A percentile compares a stretch with the other conserved stretches of the same genome.
Evolutionary conservation across 2,329 filamentous ascomycete genomes (phyloP).

Genomic region (Orbilia javanica): DNA sequence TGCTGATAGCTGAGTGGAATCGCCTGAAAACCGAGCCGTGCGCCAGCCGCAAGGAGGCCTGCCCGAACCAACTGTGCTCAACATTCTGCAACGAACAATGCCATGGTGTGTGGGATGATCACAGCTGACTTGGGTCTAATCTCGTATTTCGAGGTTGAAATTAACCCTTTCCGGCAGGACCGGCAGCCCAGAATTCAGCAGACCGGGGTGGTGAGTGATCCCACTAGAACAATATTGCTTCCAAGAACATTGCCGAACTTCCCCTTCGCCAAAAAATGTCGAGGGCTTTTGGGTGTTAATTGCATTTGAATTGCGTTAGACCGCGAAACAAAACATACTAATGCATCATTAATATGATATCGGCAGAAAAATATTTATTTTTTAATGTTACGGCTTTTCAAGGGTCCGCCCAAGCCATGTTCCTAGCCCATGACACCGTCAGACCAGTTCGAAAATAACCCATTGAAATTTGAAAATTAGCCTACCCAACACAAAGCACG

Average conservation of each 20-base stretch:
- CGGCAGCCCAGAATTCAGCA: slow-evolving; percentile 37
- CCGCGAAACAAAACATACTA: slow-evolving; percentile 1
- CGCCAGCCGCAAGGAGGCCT: slow-evolving; percentile 51
- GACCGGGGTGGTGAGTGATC: slow-evolving; percentile 31
- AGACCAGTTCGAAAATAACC: slow-evolving; percentile 19
- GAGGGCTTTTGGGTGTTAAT: slow-evolving; percentile 16
- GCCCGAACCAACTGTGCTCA: slow-evolving; percentile 32
- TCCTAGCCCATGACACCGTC: slow-evolving; percentile 10
- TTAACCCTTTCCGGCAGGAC: slow-evolving; percentile 41
- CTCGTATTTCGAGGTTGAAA: slow-evolving; percentile 32
- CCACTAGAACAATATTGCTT: slow-evolving; percentile 23
- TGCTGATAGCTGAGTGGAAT: slow-evolving; percentile 55
- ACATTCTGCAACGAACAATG: slow-evolving; percentile 43
- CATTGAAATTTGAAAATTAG: slow-evolving; percentile 31
- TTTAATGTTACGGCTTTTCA: slow-evolving; percentile 1
- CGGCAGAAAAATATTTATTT: background rate
- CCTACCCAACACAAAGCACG: slow-evolving; percentile 52
- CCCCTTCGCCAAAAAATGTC: slow-evolving; percentile 24
- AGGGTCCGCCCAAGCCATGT: slow-evolving; percentile 1
- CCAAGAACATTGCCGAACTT: slow-evolving; percentile 30
- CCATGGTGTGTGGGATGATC: slow-evolving; percentile 8
- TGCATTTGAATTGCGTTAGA: slow-evolving; percentile 36
- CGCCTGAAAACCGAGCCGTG: slow-evolving; percentile 56
- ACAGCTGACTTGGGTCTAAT: slow-evolving; percentile 43
- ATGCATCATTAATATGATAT: slow-evolving; percentile 7